These are phyloP conservation scores for Ophiostoma novo-ulmi DNA, from an alignment of 2,329 filamentous ascomycete species.

Conservation along the genomic window DNA sequence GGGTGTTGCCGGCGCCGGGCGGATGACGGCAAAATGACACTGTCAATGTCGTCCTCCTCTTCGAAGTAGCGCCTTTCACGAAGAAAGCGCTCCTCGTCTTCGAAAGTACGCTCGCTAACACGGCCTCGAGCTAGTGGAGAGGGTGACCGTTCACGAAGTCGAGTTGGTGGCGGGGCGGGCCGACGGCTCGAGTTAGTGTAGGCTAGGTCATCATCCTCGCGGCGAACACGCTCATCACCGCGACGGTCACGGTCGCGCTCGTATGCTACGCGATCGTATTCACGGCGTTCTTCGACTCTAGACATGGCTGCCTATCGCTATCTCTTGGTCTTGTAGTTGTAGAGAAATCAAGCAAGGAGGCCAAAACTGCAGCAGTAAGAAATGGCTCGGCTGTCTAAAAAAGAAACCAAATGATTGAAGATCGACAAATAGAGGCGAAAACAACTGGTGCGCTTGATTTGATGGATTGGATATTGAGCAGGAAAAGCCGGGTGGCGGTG, in stretches of 20 bases:
- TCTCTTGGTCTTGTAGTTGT: not conserved
- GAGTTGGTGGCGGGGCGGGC: conserved; percentile 31
- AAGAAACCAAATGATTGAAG: not conserved
- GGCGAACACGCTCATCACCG: conserved; percentile 45
- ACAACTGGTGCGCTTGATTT: not conserved
- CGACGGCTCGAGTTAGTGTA: conserved; percentile 18
- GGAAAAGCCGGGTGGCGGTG: not conserved
- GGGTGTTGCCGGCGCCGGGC: conserved; percentile 34
- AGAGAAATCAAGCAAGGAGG: not conserved
- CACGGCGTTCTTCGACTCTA: conserved; percentile 29
- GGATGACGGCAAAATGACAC: conserved; percentile 12
- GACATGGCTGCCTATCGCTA: conserved; percentile 22
- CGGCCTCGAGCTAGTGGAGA: conserved; percentile 33
- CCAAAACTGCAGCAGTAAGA: not conserved
- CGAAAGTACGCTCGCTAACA: conserved; percentile 40
- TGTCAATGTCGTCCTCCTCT: conserved; percentile 44
- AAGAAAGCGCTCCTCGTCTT: conserved; percentile 41
- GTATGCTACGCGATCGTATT: conserved; percentile 48
- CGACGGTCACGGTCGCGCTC: conserved; percentile 48
- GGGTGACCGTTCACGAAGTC: conserved; percentile 36
- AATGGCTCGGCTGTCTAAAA: not conserved
- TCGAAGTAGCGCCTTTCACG: conserved; percentile 47
- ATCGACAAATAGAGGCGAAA: not conserved
- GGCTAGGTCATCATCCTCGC: conserved; percentile 47
- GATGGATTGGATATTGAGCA: not conserved